These are phyloP conservation scores for Corynascus novoguineensis DNA, from an alignment of 495 filamentous ascomycete genomes.

Conservation along the genomic window DNA sequence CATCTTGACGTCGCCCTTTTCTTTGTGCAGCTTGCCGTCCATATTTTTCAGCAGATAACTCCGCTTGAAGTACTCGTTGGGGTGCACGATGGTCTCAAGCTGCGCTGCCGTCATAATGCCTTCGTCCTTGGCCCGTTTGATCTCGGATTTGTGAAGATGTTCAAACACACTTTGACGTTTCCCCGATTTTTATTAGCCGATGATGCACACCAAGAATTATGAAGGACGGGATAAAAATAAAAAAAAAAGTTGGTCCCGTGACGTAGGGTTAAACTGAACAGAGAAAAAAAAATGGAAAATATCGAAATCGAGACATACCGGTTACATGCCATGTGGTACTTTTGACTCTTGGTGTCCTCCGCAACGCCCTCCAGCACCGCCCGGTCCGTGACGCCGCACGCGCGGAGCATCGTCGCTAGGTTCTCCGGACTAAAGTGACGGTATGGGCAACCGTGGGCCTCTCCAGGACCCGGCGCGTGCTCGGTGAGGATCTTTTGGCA, in stretches of 20 bases:
- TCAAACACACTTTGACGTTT: constrained; percentile 66
- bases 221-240: too few species aligned
- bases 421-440: constrained; percentile 87
- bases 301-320: constrained; percentile 38
- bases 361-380: constrained; percentile 72
- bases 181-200: constrained; percentile 1
- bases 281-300: constrained; percentile 1
- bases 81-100: constrained; percentile 93
- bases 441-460: constrained; percentile 93
- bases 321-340: constrained; percentile 96
- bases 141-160: constrained; percentile 72
- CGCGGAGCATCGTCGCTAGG: constrained; percentile 64
- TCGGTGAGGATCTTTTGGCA: constrained; percentile 94
- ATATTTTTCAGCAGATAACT: constrained; percentile 81
- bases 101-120: constrained; percentile 70
- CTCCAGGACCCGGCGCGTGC: constrained; percentile 72
- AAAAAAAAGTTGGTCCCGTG: background rate
- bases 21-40: constrained; percentile 30
- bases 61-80: constrained; percentile 95
- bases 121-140: constrained; percentile 83
- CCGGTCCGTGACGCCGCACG: constrained; percentile 69
- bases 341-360: constrained; percentile 80
- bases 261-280: background rate
- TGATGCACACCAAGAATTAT: background rate
- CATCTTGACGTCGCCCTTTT: constrained; percentile 45